phyloP scores from a whole-genome alignment of 805 yeast genomes.

The Zygotorulaspora sp. region DNA sequence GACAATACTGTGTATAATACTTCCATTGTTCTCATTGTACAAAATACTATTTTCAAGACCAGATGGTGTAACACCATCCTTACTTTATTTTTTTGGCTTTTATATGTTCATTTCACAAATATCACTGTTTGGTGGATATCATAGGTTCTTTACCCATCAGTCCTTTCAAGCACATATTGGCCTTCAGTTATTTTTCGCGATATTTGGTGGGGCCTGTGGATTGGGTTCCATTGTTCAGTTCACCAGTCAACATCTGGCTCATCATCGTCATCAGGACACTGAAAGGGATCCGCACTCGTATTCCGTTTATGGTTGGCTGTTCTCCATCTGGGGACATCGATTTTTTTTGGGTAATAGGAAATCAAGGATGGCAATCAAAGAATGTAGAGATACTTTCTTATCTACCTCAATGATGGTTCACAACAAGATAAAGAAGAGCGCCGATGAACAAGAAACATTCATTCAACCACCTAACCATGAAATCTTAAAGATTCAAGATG shows the following conservation, averaged over 20 bases:
- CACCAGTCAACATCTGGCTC: conserved; percentile 62
- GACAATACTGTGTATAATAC: conserved; percentile 21
- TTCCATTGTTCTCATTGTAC: conserved; percentile 25
- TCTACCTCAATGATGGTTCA: conserved; percentile 21
- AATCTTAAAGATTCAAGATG: conserved; percentile 63
- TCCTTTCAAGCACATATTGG: conserved; percentile 22
- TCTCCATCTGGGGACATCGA: conserved; percentile 89
- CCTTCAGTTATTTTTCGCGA: conserved; percentile 18
- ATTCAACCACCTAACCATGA: conserved; percentile 58
- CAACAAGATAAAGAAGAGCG: conserved; percentile 11
- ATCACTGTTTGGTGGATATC: conserved; percentile 28
- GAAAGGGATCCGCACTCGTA: conserved; percentile 79
- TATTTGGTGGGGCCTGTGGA: conserved; percentile 28
- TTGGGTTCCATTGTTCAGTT: conserved; percentile 27
- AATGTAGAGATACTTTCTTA: conserved; percentile 50
- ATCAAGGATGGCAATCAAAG: conserved; percentile 39
- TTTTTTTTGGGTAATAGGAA: conserved; percentile 61
- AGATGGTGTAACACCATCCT: conserved; percentile 10
- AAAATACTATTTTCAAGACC: conserved; percentile 21
- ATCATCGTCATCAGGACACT: conserved; percentile 84
- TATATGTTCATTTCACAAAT: conserved; percentile 19
- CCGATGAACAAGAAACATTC: conserved; percentile 43
- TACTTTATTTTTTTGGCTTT: conserved; percentile 14
- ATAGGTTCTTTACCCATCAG: conserved; percentile 27
- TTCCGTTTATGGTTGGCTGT: conserved; percentile 71